A percentile compares a stretch with the other conserved stretches of the same genome.
phyloP scores from a whole-genome alignment of 805 yeast genomes.

The Jamesozyma rosinii region DNA sequence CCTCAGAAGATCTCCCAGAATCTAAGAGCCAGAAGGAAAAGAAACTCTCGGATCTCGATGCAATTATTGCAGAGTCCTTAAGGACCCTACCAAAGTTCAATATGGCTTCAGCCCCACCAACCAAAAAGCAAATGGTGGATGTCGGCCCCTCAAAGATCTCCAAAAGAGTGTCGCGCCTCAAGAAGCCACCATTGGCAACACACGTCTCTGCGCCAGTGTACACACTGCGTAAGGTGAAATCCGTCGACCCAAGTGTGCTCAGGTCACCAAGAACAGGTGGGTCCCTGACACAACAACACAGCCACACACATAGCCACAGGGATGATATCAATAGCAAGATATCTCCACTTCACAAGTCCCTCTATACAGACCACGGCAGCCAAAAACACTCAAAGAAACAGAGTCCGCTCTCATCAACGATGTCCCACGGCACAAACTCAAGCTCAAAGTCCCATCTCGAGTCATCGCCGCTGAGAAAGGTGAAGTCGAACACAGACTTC shows the following conservation, averaged over 20 bases:
- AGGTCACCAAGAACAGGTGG: background rate
- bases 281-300: background rate
- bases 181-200: background rate
- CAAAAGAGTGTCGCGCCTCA: background rate
- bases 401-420: background rate
- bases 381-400: background rate
- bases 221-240: background rate
- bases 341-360: background rate
- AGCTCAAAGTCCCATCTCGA: background rate
- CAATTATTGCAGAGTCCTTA: background rate
- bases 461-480: background rate
- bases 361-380: background rate
- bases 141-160: background rate
- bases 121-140: background rate
- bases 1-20: too few relatives aligned
- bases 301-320: background rate
- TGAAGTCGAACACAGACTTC: constrained; percentile 1
- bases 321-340: background rate
- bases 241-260: background rate
- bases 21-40: too few relatives aligned
- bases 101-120: background rate
- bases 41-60: background rate
- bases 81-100: background rate
- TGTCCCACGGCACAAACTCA: background rate
- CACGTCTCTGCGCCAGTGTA: background rate